Percentiles rank a stretch among this genome's conserved stretches.
Conservation (phyloP, 257 asterid genomes). For the Coffea eugenioides region DNA sequence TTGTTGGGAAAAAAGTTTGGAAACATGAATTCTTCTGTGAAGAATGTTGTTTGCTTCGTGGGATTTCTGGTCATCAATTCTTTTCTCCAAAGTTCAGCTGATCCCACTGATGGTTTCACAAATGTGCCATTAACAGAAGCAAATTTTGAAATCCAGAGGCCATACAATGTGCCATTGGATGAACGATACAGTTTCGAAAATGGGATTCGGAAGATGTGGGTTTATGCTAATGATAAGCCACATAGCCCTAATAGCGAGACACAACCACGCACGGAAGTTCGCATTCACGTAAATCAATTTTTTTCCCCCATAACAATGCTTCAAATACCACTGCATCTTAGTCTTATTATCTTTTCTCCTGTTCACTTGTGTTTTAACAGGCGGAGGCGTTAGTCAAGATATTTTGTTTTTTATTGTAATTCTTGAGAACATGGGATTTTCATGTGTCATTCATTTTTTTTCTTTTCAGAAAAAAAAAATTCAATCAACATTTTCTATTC, state of each 20-base stretch:
- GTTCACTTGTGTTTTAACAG: too few relatives aligned
- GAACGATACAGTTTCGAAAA: slow-evolving; percentile 27
- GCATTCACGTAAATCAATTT: too few relatives aligned
- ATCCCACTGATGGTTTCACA: slow-evolving; percentile 38
- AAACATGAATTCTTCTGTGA: not conserved
- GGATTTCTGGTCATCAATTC: slow-evolving; percentile 1
- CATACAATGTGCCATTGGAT: slow-evolving; percentile 34
- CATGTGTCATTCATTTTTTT: too few relatives aligned
- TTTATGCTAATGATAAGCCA: slow-evolving; percentile 34
- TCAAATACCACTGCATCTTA: too few relatives aligned
- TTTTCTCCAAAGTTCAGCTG: slow-evolving; percentile 10
- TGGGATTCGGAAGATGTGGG: slow-evolving; percentile 41
- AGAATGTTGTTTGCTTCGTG: not conserved
- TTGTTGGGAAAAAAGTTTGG: not conserved
- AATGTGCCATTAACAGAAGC: slow-evolving; percentile 26
- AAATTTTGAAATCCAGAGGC: slow-evolving; percentile 33
- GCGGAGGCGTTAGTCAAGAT: too few relatives aligned
- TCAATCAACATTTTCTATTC: too few relatives aligned
- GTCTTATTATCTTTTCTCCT: too few relatives aligned
- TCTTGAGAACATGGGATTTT: too few relatives aligned
- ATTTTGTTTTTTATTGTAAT: too few relatives aligned
- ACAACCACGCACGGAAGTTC: slow-evolving; percentile 32
- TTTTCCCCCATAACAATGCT: too few relatives aligned
- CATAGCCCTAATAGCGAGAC: slow-evolving; percentile 32
- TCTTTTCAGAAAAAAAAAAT: too few relatives aligned